A percentile compares a stretch with the other conserved stretches of the same genome.
Evolutionary conservation across 2,329 filamentous ascomycete species (phyloP).

Genomic region (Leptodontidium sp.): DNA sequence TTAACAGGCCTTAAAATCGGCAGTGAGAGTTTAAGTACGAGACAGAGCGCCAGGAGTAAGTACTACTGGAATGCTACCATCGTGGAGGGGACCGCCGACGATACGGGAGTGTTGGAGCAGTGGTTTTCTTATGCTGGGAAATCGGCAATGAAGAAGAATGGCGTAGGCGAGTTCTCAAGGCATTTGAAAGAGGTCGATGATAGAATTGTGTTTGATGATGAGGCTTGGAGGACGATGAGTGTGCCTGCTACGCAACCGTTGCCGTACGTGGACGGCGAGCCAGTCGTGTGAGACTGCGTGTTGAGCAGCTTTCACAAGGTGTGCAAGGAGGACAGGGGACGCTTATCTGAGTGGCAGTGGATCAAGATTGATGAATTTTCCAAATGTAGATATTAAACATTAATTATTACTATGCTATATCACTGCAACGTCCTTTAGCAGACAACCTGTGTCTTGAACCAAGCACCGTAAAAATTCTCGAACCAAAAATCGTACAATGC

Average conservation of each 20-base stretch:
- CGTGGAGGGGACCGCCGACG: too few relatives aligned
- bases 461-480: background rate
- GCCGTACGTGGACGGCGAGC: constrained; percentile 31
- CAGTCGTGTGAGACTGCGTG: constrained; percentile 17
- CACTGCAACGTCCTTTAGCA: background rate
- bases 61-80: too few relatives aligned
- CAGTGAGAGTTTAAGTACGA: too few relatives aligned
- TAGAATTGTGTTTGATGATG: constrained; percentile 24
- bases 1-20: too few relatives aligned
- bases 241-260: constrained; percentile 26
- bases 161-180: too few relatives aligned
- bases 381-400: constrained; percentile 3
- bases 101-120: too few relatives aligned
- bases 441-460: background rate
- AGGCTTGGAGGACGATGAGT: constrained; percentile 33
- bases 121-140: too few relatives aligned
- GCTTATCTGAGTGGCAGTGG: background rate
- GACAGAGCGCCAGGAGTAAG: too few relatives aligned
- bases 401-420: background rate
- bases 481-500: background rate
- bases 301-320: too few relatives aligned
- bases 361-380: background rate
- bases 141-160: too few relatives aligned
- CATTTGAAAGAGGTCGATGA: too few relatives aligned
- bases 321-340: too few relatives aligned